Conservation (phyloP, 305 asterid species). For the Fraxinus xanthoxyloides region DNA sequence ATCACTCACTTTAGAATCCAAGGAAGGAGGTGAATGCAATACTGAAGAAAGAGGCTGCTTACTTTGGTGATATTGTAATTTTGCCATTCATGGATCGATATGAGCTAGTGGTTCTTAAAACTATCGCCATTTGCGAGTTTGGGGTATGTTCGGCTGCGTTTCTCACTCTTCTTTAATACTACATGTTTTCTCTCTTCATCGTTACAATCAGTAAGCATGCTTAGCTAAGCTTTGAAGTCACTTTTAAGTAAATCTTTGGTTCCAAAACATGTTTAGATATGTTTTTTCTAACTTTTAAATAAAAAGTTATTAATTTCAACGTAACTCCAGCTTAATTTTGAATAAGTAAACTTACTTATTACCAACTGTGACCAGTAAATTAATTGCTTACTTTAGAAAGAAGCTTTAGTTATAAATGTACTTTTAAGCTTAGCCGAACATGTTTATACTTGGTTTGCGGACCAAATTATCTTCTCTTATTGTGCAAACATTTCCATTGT, state of each 20-base stretch:
- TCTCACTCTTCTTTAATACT: slow-evolving; percentile 17
- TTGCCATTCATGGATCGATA: slow-evolving; percentile 92
- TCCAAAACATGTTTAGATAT: neutral
- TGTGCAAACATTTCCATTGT: slow-evolving; percentile 26
- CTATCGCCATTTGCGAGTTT: slow-evolving; percentile 83
- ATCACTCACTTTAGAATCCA: slow-evolving; percentile 53
- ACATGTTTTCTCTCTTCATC: neutral
- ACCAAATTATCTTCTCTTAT: slow-evolving; percentile 4
- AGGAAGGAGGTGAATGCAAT: slow-evolving; percentile 91
- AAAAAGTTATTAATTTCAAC: neutral
- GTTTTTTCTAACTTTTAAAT: neutral
- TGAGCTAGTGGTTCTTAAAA: slow-evolving; percentile 94
- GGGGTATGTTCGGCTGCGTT: slow-evolving; percentile 58
- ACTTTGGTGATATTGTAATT: slow-evolving; percentile 89
- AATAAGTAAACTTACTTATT: neutral
- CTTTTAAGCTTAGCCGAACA: neutral
- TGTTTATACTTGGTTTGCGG: neutral
- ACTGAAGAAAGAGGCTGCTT: slow-evolving; percentile 94
- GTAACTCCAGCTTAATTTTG: neutral
- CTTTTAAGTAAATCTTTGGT: neutral
- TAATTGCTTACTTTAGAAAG: neutral
- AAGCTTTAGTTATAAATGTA: neutral
- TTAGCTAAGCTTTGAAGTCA: neutral
- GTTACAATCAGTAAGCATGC: neutral
- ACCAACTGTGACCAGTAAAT: neutral